Base-by-base conservation (phyloP, 306 rosid genomes). In the Sesbania bispinosa region DNA sequence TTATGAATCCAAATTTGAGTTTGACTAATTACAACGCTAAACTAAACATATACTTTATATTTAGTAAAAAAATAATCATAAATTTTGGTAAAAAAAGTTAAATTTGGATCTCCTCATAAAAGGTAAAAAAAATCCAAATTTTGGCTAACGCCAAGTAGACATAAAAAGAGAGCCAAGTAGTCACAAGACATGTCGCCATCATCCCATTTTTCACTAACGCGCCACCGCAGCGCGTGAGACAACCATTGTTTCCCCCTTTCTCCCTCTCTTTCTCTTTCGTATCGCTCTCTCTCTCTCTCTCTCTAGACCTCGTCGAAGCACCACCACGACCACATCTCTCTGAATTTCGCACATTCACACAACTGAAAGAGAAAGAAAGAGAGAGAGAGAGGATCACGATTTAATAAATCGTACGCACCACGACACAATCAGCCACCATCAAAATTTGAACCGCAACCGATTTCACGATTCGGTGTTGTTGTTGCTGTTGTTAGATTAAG, bases 251-350 rank as follows among this genome's bases (percentile, higher is more conserved):
- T 10, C 10, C 27, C 36, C 13, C 46, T 14, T 45, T 73, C 66
- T 15, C 29, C 19, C 69, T 62, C 48, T 64, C 79, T 38, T 26
- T 74, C 18, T n/a, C 48, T 50, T 47, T 41, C 54, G 46, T 46
- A 60, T 39, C 35, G 20, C 4, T 27, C 59, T 65, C 41, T 46
- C 59, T 27, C 59, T 65, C 41, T 46, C 59, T 76, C 81, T 72
- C 83, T 53, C 33, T 69, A 73, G 81, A 73, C 83, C 73, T 82
- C 43, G 85, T 75, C 81, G 85, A 84, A 80, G 61, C 74, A 26
- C 52, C 35, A 52, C 69, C 62, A 65, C 39, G 27, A 67, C 45
- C 77, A 47, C 85, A 79, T 86, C 77, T 80, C 77, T 69, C 63
- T 75, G 73, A 61, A 71, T 77, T 39, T 70, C 76, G 6, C 23